Evolutionary conservation across 768 basidiomycete species (phyloP).

Genomic region (Mycena filopes): DNA sequence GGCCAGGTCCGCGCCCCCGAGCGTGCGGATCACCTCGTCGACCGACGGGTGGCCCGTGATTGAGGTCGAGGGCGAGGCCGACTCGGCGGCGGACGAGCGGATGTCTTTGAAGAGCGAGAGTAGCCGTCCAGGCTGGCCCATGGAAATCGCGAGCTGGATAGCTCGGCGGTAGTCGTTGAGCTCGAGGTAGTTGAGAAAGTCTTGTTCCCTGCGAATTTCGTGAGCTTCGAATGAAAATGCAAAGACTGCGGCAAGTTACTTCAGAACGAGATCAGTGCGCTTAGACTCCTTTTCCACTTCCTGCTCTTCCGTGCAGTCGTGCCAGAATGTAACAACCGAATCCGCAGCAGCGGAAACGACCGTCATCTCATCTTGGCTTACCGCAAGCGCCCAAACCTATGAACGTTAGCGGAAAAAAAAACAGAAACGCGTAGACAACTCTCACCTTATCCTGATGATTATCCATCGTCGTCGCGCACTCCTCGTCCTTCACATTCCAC

Average conservation of each 20-base stretch:
- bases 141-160: slow-evolving; percentile 89
- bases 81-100: slow-evolving; percentile 42
- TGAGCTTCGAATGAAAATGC: slow-evolving; percentile 6
- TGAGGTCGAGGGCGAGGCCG: slow-evolving; percentile 39
- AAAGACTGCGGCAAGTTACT: slow-evolving; percentile 60
- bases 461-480: slow-evolving; percentile 89
- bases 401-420: neutral
- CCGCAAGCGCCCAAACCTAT: slow-evolving; percentile 96
- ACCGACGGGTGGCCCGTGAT: slow-evolving; percentile 79
- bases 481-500: slow-evolving; percentile 92
- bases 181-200: slow-evolving; percentile 89
- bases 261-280: slow-evolving; percentile 78
- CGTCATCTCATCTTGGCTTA: slow-evolving; percentile 82
- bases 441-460: slow-evolving; percentile 97
- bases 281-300: slow-evolving; percentile 79
- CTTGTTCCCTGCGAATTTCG: slow-evolving; percentile 84
- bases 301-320: slow-evolving; percentile 90
- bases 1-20: slow-evolving; percentile 79
- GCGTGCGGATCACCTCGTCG: slow-evolving; percentile 82
- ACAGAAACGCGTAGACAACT: neutral
- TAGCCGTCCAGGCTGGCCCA: slow-evolving; percentile 93
- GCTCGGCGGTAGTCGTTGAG: slow-evolving; percentile 92
- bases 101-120: slow-evolving; percentile 82
- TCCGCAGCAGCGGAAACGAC: slow-evolving; percentile 97
- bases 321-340: slow-evolving; percentile 96